phyloP scores from a whole-genome alignment of 2,329 filamentous ascomycete genomes.

The Paraphoma sp. region DNA sequence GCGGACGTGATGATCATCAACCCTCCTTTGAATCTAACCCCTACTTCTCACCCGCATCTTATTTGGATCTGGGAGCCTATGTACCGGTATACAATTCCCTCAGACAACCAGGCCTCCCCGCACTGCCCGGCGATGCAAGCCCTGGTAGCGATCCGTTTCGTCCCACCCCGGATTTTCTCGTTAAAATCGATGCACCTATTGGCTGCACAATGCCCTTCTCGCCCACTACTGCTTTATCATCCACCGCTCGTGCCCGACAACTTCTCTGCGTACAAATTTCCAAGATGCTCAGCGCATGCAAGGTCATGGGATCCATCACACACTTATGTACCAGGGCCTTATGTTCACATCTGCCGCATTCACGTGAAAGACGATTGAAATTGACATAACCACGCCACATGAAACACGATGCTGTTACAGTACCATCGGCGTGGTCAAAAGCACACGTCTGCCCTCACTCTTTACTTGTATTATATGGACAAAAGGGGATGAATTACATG shows the following conservation, averaged over 20 bases:
- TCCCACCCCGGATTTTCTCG: neutral
- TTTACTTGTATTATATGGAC: too few species aligned
- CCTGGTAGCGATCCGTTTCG: neutral
- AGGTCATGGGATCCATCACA: neutral
- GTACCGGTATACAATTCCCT: too few species aligned
- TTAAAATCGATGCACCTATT: too few species aligned
- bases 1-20: too few species aligned
- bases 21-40: too few species aligned
- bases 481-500: too few species aligned
- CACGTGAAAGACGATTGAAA: conserved; percentile 1
- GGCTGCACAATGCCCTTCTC: neutral
- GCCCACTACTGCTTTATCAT: neutral
- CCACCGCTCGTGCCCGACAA: neutral
- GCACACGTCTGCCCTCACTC: too few species aligned
- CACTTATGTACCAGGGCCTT: neutral
- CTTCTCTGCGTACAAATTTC: neutral
- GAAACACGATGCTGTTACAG: too few species aligned
- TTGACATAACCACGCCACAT: neutral
- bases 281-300: neutral
- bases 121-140: neutral
- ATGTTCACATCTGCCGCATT: neutral
- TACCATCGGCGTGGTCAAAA: too few species aligned
- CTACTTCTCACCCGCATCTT: too few species aligned
- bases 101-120: neutral
- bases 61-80: too few species aligned